These are phyloP conservation scores for Diaporthe ilicicola DNA, from an alignment of 2,329 filamentous ascomycete species.

Conservation along the genomic window DNA sequence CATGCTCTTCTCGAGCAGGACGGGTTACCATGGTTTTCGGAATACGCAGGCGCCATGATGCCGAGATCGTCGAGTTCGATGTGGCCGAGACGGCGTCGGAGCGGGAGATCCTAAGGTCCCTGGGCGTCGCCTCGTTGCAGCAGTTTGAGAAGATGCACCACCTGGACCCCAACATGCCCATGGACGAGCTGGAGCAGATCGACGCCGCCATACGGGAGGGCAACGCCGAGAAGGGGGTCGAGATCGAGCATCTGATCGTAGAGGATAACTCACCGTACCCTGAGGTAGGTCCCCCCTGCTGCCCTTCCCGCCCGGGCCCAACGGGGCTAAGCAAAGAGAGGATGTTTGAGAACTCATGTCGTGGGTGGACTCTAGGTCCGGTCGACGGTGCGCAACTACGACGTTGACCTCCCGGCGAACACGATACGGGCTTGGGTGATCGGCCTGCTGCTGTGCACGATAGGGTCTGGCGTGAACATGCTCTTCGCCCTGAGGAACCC, in stretches of 20 bases:
- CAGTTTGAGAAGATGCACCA: constrained; percentile 68
- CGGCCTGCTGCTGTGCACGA: constrained; percentile 66
- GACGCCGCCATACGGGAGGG: constrained; percentile 63
- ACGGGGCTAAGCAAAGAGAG: background rate
- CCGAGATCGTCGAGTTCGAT: constrained; percentile 33
- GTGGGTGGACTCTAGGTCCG: constrained; percentile 57
- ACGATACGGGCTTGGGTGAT: constrained; percentile 72
- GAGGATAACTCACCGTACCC: constrained; percentile 74
- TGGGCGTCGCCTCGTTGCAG: constrained; percentile 51
- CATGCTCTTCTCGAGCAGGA: constrained; percentile 6
- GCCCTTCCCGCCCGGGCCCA: background rate
- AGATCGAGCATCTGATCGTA: constrained; percentile 65
- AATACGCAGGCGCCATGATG: constrained; percentile 30
- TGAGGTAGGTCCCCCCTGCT: constrained; percentile 56
- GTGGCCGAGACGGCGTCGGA: constrained; percentile 33
- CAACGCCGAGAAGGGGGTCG: constrained; percentile 63
- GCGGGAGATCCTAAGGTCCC: constrained; percentile 32
- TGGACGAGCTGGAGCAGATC: constrained; percentile 68
- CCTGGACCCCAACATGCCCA: constrained; percentile 71
- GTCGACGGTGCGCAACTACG: constrained; percentile 70
- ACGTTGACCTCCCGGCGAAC: constrained; percentile 71
- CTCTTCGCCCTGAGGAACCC: constrained; percentile 68
- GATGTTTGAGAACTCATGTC: constrained; percentile 28
- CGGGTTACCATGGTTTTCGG: constrained; percentile 27
- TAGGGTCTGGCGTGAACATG: constrained; percentile 70